Percentiles rank a stretch among this genome's conserved stretches.
These are phyloP conservation scores for Trametes elegans DNA, from an alignment of 768 basidiomycete species.

Conservation along the genomic window DNA sequence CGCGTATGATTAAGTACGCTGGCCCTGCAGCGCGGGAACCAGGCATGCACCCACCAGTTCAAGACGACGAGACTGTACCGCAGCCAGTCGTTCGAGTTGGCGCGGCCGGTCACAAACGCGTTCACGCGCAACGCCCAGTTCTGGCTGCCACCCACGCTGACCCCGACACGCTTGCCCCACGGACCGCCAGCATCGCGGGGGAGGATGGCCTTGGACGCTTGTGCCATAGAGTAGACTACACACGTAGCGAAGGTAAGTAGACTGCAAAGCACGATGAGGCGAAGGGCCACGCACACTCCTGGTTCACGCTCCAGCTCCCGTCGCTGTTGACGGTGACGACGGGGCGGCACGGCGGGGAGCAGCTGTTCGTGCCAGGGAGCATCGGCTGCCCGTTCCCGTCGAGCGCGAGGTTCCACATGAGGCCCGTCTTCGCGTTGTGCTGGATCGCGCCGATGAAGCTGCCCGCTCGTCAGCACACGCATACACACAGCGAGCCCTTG, in stretches of 20 bases:
- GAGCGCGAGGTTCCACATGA: slow-evolving; percentile 79
- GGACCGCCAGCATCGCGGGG: slow-evolving; percentile 69
- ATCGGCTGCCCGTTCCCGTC: slow-evolving; percentile 62
- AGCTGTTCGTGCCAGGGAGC: slow-evolving; percentile 62
- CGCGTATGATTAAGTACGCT: neutral
- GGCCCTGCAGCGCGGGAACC: neutral
- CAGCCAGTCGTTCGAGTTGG: slow-evolving; percentile 51
- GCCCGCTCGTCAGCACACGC: no score
- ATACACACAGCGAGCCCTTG: slow-evolving; percentile 21
- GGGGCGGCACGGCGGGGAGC: slow-evolving; percentile 62
- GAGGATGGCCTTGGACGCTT: slow-evolving; percentile 69
- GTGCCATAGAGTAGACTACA: slow-evolving; percentile 68
- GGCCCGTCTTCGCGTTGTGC: slow-evolving; percentile 43
- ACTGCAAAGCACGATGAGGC: neutral
- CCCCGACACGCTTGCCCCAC: slow-evolving; percentile 65
- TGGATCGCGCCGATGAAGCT: slow-evolving; percentile 43
- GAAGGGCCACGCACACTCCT: slow-evolving; percentile 54
- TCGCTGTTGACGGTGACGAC: slow-evolving; percentile 66
- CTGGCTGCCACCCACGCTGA: slow-evolving; percentile 54
- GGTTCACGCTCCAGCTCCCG: slow-evolving; percentile 63
- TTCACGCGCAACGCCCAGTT: slow-evolving; percentile 61
- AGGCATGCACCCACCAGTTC: slow-evolving; percentile 45
- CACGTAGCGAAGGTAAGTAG: neutral
- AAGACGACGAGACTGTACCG: slow-evolving; percentile 73
- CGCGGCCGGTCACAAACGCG: slow-evolving; percentile 62